Percentiles rank a stretch among this genome's conserved stretches.
These are phyloP conservation scores for Balakata baccata DNA, from an alignment of 345 rosid genomes.

Conservation along the genomic window DNA sequence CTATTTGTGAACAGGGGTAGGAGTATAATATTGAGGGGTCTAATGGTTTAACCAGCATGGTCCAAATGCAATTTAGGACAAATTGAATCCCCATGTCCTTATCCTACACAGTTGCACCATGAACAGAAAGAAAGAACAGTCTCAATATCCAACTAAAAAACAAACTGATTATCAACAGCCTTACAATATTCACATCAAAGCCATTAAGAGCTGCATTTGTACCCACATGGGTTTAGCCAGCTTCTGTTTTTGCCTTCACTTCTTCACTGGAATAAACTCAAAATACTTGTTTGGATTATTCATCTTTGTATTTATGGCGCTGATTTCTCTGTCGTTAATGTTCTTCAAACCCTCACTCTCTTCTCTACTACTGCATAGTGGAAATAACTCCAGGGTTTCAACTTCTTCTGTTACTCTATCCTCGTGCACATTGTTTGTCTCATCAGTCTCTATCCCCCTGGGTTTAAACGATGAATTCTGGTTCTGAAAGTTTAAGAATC, in stretches of 20 bases:
- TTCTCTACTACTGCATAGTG: constrained; percentile 26
- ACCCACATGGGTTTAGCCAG: constrained; percentile 38
- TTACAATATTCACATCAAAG: constrained; percentile 13
- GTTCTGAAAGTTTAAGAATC: background rate
- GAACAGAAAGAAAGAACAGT: constrained; percentile 26
- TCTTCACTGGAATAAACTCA: constrained; percentile 65
- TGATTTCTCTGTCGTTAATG: constrained; percentile 20
- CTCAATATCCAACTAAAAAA: constrained; percentile 37
- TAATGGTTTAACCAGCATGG: constrained; percentile 30
- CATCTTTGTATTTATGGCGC: constrained; percentile 31
- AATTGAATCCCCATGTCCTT: constrained; percentile 15
- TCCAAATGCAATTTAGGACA: constrained; percentile 33
- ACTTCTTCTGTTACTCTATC: constrained; percentile 19
- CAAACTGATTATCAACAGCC: constrained; percentile 22
- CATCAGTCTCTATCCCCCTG: constrained; percentile 13
- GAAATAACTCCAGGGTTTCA: constrained; percentile 58
- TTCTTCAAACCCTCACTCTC: constrained; percentile 12
- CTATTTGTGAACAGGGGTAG: too few species aligned
- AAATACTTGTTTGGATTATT: constrained; percentile 23
- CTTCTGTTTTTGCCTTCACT: constrained; percentile 25
- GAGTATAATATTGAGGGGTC: background rate
- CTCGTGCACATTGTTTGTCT: background rate
- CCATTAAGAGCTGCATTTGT: constrained; percentile 22
- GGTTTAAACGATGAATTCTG: constrained; percentile 6
- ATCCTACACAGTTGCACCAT: constrained; percentile 22